Conservation (phyloP, 805 yeast genomes). For the Hanseniaspora lindneri region DNA sequence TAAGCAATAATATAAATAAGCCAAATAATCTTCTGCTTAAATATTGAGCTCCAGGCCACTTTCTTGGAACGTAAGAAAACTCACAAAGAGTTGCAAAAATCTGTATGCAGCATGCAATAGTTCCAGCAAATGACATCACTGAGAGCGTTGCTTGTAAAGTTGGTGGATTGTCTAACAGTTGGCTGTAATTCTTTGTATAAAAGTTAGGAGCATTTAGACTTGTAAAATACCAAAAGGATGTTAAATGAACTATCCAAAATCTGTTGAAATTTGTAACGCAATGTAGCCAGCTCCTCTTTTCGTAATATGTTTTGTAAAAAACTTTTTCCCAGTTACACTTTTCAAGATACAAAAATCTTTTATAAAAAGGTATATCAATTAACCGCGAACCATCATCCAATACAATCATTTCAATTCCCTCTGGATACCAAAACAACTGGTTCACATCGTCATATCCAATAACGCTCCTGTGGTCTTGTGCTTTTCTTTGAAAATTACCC, state of each 20-base stretch:
- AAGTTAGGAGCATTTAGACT: constrained; percentile 55
- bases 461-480: constrained; percentile 55
- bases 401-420: constrained; percentile 49
- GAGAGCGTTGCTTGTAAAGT: constrained; percentile 43
- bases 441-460: constrained; percentile 87
- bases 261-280: constrained; percentile 61
- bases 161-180: constrained; percentile 48
- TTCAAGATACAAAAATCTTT: constrained; percentile 44
- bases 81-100: constrained; percentile 48
- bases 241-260: constrained; percentile 64
- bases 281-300: constrained; percentile 68
- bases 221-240: constrained; percentile 69
- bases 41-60: constrained; percentile 62
- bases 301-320: constrained; percentile 64
- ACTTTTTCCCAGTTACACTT: constrained; percentile 55
- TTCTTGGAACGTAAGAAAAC: constrained; percentile 51
- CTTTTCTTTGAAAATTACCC: constrained; percentile 50
- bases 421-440: constrained; percentile 73
- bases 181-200: constrained; percentile 47
- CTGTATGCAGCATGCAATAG: constrained; percentile 46
- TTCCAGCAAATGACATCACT: constrained; percentile 56
- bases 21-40: constrained; percentile 38
- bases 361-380: constrained; percentile 42
- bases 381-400: constrained; percentile 37
- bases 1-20: constrained; percentile 33